Evolutionary conservation across 805 yeast species (phyloP), one percentile per base, ranked within the genome.

Genomic region (Nakazawaea peltata): DNA sequence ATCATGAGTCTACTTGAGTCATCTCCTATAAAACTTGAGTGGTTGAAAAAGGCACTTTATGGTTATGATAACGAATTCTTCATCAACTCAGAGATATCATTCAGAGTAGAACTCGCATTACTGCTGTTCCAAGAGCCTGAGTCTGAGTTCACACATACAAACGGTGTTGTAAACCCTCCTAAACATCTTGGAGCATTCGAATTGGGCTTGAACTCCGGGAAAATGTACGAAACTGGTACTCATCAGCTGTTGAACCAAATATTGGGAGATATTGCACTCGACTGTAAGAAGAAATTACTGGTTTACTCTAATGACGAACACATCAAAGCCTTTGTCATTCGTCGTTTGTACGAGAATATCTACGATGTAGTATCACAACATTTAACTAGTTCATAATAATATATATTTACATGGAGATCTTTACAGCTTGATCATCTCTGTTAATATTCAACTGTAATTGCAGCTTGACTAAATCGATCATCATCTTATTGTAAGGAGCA

Each of bases 41-140:
- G 10, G 10, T 10, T 8, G 10, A 78, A 75, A 28, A 41, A 42
- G 2, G 57, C 55, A 9, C 77, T 66, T 47, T 43, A 57, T 27
- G 79, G 69, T 7, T 90, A 85, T 48, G 71, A 56, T 51, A 92
- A 81, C 1, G 90, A 83, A 21, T 88, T 84, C 52, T 81, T 94
- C 0, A 53, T 85, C 2, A 69, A 64, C 27, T 61, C 57, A 1
- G 71, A 69, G 3, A 53, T 77, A 1, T 84, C 94, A 10, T 87
- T 78, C 51, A 61, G 96, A 33, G 71, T 85, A 0, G 76, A 77
- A 39, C 75, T 88, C 2, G 95, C 87, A 0, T 54, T 88, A 25
- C 84, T 92, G 3, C 63, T 68, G 0, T 39, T 68, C 1, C 74
- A 71, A 42, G 68, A 64, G 35, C 41, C 39, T 24, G 31, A 27